Evolutionary conservation across 2,329 filamentous ascomycete genomes (phyloP).

Genomic region (Fusarium stilboides): DNA sequence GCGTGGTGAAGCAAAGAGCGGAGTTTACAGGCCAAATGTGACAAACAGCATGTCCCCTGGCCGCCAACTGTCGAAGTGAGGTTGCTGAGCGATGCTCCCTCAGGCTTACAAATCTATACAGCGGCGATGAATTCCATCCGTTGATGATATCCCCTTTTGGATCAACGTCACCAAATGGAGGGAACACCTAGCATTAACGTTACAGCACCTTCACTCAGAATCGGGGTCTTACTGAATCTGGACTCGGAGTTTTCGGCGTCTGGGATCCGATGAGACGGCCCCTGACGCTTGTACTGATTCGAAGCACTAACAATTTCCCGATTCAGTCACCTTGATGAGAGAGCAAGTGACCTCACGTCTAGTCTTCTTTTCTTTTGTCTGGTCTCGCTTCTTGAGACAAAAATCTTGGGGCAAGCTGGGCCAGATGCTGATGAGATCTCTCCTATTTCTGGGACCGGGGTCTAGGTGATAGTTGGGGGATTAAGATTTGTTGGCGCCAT

Average conservation of each 20-base stretch:
- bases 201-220: background rate
- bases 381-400: background rate
- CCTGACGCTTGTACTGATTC: conserved; percentile 44
- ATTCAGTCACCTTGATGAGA: conserved; percentile 17
- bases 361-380: background rate
- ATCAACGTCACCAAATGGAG: conserved; percentile 40
- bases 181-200: conserved; percentile 33
- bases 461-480: conserved; percentile 24
- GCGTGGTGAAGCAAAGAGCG: conserved; percentile 20
- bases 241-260: conserved; percentile 44
- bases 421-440: conserved; percentile 14
- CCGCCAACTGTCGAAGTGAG: conserved; percentile 26
- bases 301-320: conserved; percentile 43
- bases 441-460: conserved; percentile 16
- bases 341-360: background rate
- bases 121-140: conserved; percentile 30
- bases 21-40: conserved; percentile 29
- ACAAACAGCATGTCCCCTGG: conserved; percentile 38
- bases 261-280: conserved; percentile 28
- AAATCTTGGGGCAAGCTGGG: conserved; percentile 18
- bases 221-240: conserved; percentile 19
- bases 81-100: conserved; percentile 34
- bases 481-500: conserved; percentile 41
- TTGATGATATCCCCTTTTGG: conserved; percentile 36
- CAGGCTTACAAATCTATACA: conserved; percentile 48